A percentile compares a stretch with the other conserved stretches of the same genome.
Evolutionary conservation across 1,284 basidiomycete genomes (phyloP).

Genomic region (Melampsora larici-populina): DNA sequence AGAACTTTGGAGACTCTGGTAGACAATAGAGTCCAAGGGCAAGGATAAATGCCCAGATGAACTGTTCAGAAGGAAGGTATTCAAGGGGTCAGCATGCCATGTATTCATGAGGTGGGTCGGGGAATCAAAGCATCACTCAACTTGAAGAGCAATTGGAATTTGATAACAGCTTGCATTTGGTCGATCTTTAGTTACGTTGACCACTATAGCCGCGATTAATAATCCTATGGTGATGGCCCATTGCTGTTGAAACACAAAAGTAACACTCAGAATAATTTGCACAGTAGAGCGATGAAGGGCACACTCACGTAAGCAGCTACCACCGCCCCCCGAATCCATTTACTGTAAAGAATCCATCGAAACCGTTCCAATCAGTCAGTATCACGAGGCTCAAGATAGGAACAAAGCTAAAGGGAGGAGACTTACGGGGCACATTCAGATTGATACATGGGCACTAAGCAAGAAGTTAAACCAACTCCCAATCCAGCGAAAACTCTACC

Average conservation of each 20-base stretch:
- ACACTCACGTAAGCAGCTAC: conserved; percentile 49
- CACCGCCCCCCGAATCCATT: conserved; percentile 53
- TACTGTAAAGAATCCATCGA: conserved; percentile 7
- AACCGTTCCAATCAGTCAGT: too few relatives aligned
- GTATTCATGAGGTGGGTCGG: neutral
- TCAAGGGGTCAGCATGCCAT: neutral
- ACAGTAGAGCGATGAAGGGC: neutral
- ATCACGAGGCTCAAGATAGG: neutral
- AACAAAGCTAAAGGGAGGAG: neutral
- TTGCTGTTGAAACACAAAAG: conserved; percentile 43
- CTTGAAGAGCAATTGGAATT: conserved; percentile 51
- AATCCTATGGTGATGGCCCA: conserved; percentile 52
- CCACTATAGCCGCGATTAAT: conserved; percentile 45
- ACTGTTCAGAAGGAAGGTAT: neutral
- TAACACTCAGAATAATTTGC: too few relatives aligned
- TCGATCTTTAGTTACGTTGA: conserved; percentile 47
- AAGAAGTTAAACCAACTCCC: conserved; percentile 51
- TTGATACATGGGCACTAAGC: too few relatives aligned
- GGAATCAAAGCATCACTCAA: conserved; percentile 11
- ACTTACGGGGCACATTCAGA: conserved; percentile 49
- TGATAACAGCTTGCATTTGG: conserved; percentile 47
- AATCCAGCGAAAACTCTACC: conserved; percentile 52
- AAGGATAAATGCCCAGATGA: conserved; percentile 36
- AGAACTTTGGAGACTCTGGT: conserved; percentile 38
- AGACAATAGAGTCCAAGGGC: conserved; percentile 26